Percentiles rank a stretch among this genome's conserved stretches.
Conservation (phyloP, 176 grass and related monocot genomes). For the Phyllostachys edulis region DNA sequence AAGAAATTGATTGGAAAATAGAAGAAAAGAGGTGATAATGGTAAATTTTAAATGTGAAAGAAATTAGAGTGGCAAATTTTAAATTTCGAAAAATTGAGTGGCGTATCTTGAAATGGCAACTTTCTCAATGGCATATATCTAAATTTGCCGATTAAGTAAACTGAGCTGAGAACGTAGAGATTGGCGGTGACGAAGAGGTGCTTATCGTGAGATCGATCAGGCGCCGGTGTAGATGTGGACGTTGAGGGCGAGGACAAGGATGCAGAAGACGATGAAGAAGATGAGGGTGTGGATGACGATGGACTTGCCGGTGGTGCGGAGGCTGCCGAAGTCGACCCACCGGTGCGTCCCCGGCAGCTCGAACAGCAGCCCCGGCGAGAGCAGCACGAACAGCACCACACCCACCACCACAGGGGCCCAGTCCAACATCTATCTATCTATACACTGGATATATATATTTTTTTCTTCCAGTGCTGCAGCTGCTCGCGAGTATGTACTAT, state of each 20-base stretch:
- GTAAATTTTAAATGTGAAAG: too few relatives aligned
- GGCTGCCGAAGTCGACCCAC: conserved; percentile 61
- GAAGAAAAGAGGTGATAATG: too few relatives aligned
- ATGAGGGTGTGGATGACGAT: conserved; percentile 62
- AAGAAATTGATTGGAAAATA: too few relatives aligned
- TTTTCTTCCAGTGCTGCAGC: too few relatives aligned
- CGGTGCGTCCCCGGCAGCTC: conserved; percentile 60
- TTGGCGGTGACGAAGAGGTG: too few relatives aligned
- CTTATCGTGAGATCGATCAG: neutral
- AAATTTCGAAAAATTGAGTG: too few relatives aligned
- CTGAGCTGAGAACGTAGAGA: too few relatives aligned
- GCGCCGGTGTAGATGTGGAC: conserved; percentile 68
- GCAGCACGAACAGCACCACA: conserved; percentile 63
- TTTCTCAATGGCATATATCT: too few relatives aligned
- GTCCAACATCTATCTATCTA: conserved; percentile 46
- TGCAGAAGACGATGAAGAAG: conserved; percentile 66
- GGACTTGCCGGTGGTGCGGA: conserved; percentile 62
- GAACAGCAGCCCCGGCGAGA: conserved; percentile 68
- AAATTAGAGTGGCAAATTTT: too few relatives aligned
- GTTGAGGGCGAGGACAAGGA: conserved; percentile 49
- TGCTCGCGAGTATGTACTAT: neutral
- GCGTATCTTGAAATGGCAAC: too few relatives aligned
- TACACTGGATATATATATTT: too few relatives aligned
- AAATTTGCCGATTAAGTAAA: too few relatives aligned
- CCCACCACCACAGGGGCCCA: conserved; percentile 77